Percentiles rank a stretch among this genome's conserved stretches.
phyloP scores from a whole-genome alignment of 2,329 filamentous ascomycete species.

The Aspergillus ibericus region DNA sequence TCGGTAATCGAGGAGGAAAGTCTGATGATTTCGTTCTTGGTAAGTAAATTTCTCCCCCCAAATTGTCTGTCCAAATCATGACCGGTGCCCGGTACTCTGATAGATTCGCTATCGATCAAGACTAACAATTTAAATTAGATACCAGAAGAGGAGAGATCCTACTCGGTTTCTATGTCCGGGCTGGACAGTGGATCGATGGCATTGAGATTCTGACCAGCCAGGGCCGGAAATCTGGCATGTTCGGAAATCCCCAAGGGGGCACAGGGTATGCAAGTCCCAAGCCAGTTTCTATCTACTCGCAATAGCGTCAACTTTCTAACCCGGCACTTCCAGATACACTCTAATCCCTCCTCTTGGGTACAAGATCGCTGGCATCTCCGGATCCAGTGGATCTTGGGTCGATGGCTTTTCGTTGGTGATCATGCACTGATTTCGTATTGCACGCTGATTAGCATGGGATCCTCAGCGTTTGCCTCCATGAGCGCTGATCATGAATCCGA shows the following conservation, averaged over 20 bases:
- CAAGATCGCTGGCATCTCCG: constrained; percentile 81
- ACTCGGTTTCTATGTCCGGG: constrained; percentile 79
- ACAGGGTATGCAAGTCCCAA: constrained; percentile 65
- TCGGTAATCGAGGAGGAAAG: constrained; percentile 77
- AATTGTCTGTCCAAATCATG: background rate
- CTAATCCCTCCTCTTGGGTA: constrained; percentile 88
- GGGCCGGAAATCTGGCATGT: constrained; percentile 81
- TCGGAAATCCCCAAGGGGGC: constrained; percentile 77
- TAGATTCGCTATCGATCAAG: background rate
- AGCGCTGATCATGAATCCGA: background rate
- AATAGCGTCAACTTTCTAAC: constrained; percentile 10
- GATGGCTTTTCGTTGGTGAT: constrained; percentile 85
- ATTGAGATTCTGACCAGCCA: constrained; percentile 86
- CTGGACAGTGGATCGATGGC: constrained; percentile 79
- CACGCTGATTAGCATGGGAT: background rate
- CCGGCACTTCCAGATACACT: constrained; percentile 62
- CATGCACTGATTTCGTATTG: constrained; percentile 54
- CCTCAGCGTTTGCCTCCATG: background rate
- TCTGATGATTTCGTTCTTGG: constrained; percentile 73
- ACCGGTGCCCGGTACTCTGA: background rate
- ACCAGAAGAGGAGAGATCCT: constrained; percentile 81
- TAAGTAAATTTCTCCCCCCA: constrained; percentile 44
- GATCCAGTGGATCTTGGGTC: constrained; percentile 76
- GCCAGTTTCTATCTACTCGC: background rate
- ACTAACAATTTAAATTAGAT: constrained; percentile 54